Conservation (phyloP, 129 eudicot species). For the Kitagawia praeruptora region DNA sequence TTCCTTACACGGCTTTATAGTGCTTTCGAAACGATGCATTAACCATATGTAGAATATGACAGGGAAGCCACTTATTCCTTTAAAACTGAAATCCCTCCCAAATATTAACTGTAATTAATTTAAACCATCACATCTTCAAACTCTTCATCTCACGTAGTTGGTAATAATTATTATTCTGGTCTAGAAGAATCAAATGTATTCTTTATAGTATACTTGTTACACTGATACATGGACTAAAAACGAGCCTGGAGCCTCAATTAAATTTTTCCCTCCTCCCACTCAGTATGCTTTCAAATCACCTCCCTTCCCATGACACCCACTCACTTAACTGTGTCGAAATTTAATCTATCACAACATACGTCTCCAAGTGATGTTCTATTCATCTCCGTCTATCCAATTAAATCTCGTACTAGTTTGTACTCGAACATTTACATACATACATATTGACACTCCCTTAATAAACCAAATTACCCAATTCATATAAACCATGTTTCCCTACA, state of each 20-base stretch:
- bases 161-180: neutral
- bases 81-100: neutral
- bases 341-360: neutral
- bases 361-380: neutral
- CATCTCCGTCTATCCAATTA: neutral
- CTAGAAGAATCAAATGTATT: neutral
- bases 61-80: neutral
- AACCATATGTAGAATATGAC: neutral
- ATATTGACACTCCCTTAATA: too few relatives aligned
- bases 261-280: neutral
- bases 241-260: too few relatives aligned
- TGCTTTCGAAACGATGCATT: neutral
- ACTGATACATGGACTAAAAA: too few relatives aligned
- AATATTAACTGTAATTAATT: neutral
- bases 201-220: neutral
- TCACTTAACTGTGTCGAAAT: neutral
- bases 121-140: neutral
- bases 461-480: too few relatives aligned
- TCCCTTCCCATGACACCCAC: neutral
- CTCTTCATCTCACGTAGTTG: neutral
- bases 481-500: too few relatives aligned
- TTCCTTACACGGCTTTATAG: neutral
- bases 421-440: too few relatives aligned
- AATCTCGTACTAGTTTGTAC: neutral
- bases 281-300: neutral